Base-by-base conservation (phyloP, 2,329 filamentous ascomycete genomes). In the Mycosphaerella sp. region DNA sequence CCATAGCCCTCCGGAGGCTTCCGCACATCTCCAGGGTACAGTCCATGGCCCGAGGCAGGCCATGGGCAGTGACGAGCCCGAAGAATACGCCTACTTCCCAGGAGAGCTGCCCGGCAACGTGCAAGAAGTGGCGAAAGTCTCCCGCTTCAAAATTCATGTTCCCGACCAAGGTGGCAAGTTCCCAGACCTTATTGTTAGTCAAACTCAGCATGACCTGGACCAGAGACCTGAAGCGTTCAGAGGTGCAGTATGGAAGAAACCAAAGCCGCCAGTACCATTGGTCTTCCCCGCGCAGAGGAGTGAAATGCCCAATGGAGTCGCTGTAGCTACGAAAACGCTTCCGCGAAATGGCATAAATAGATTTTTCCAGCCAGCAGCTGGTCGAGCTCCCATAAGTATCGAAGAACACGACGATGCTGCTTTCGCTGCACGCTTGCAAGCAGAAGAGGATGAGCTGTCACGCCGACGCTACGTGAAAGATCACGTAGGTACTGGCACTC, bases 191-290 rank as follows among this genome's bases (percentile, higher is more conserved):
- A 72, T 70, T 54, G 66, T 66, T 45, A 74, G 71, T 1, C 73
- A 76, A 52, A 72, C 71, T 12, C 73, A 74, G 49, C 53, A 56
- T 49, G 60, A 57, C 8, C 52, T 67, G 2, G 64, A 66, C 45
- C 71, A 71, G 21, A 68, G 70, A 28, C 72, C 73, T 2, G 71
- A 71, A 63, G 68, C 66, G 42, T 67, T 75, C 42, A 64, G 74
- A 52, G 74, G 73, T 14, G 68, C 73, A 13, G 70, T 76, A 54
- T 76, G 74, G 74, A 71, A 72, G 50, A 74, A 73, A 58, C 64
- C 67, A 18, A 49, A 42, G 39, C 28, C 45, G 6, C 45, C 45
- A 13, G 45, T 42, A 17, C 45, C 45, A 21, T 17, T 49, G 28
- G 28, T 28, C 27, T 49, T 42, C 34, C 39, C 45, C 8, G 37